Percentiles rank a stretch among this genome's conserved stretches.
Evolutionary conservation across 805 yeast genomes (phyloP).

Genomic region (Sungouiella thailandica): DNA sequence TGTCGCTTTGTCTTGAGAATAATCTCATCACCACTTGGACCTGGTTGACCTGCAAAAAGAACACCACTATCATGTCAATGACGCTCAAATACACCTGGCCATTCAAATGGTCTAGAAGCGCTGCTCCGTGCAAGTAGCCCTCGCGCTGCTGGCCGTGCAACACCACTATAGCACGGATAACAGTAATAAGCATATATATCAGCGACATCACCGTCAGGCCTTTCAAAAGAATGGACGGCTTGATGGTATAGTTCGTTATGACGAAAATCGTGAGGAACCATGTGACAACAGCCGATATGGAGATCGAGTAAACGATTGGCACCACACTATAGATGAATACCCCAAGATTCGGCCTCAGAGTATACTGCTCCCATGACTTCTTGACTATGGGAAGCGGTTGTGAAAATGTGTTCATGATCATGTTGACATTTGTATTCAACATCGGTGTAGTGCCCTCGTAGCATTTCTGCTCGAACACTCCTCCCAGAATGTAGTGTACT

Average conservation of each 20-base stretch:
- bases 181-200: slow-evolving; percentile 47
- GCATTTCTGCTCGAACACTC: slow-evolving; percentile 29
- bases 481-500: slow-evolving; percentile 19
- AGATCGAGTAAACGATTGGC: slow-evolving; percentile 56
- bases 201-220: slow-evolving; percentile 50
- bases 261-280: slow-evolving; percentile 59
- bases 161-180: slow-evolving; percentile 42
- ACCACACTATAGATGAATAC: slow-evolving; percentile 52
- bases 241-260: slow-evolving; percentile 59
- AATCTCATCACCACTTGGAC: slow-evolving; percentile 67
- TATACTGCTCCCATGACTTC: slow-evolving; percentile 46
- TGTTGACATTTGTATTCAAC: slow-evolving; percentile 34
- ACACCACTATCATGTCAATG: slow-evolving; percentile 53
- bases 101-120: slow-evolving; percentile 42
- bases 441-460: slow-evolving; percentile 29
- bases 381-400: slow-evolving; percentile 39
- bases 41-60: slow-evolving; percentile 60
- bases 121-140: slow-evolving; percentile 41
- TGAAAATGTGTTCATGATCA: slow-evolving; percentile 22
- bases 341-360: slow-evolving; percentile 30
- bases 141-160: slow-evolving; percentile 44
- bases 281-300: slow-evolving; percentile 62
- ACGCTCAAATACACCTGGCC: slow-evolving; percentile 43
- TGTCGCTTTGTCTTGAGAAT: slow-evolving; percentile 64
- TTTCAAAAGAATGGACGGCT: slow-evolving; percentile 50